Evolutionary conservation across 2,329 filamentous ascomycete genomes (phyloP), one percentile per base, ranked within the genome.

Genomic region (Pseudophaeomoniella oleicola): DNA sequence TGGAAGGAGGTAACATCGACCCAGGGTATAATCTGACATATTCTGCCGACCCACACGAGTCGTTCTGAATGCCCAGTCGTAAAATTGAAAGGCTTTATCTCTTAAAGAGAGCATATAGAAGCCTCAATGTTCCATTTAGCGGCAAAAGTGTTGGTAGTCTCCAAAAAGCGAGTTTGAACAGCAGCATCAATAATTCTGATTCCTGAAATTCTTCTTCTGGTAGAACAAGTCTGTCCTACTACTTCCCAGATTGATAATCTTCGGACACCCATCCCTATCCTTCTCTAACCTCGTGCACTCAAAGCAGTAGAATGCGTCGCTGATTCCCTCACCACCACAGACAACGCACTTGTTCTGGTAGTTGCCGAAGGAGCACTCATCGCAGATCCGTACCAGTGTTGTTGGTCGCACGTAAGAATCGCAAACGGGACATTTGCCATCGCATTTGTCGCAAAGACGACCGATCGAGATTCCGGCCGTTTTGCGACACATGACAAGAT

Each of bases 281-380:
- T 96, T 98, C 59, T 98, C 90, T 12, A 98, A 66, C 5, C 90
- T 74, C 40, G 90, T 98, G 59, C 90, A 98, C 63, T 98, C 90
- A 56, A 96, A 96, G 69, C 90, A 98, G 67, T 98, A 98, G 62
- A 96, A 96, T 35, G 90, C 90, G 58, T 98, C 90, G 19, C 82
- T 90, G 57, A 98, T 98, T 18, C 90, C 90, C 64, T 96, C 90
- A 50, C 90, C 90, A 57, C 90, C 90, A 62, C 90, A 98, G 31
- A 98, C 90, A 48, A 98, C 86, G 58, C 90, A 98, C 63, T 98
- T 98, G 69, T 98, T 98, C 66, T 96, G 90, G 69, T 94, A 98
- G 71, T 98, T 98, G 55, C 90, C 90, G 60, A 98, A 98, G 57
- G 83, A 87, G 71, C 90, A 98, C 66, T 98, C 90, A 67, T 98